Evolutionary conservation across 2,329 filamentous ascomycete species (phyloP), one percentile per base, ranked within the genome.

Genomic region (Trichoderma sp.): DNA sequence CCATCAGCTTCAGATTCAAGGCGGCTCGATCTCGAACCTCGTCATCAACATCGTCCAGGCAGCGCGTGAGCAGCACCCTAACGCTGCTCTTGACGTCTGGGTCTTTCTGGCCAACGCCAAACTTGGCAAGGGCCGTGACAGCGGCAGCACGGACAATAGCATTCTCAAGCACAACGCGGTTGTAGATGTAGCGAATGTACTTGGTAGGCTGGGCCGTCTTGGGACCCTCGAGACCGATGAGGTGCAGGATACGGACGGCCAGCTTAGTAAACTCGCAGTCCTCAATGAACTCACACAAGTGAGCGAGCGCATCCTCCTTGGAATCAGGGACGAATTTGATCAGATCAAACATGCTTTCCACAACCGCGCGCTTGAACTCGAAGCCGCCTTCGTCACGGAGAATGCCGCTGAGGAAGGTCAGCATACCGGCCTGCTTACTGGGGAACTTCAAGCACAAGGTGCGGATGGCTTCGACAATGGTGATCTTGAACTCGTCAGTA

Each of bases 121-220:
- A 99, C 81, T 98, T 99, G 75, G 95, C 93, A 71, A 99, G 83
- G 3, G 96, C 96, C 28, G 96, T 98, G 28, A 98, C 96, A 64
- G 96, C 96, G 11, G 96, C 94, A 59, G 96, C 96, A 74, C 96
- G 89, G 24, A 99, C 94, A 71, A 97, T 94, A 51, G 96, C 94
- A 78, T 99, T 99, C 81, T 99, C 96, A 64, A 99, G 83, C 18
- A 99, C 96, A 26, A 99, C 95, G 70, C 96, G 89, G 83, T 99
- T 99, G 85, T 99, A 99, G 77, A 99, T 99, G 81, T 98, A 99
- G 69, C 96, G 92, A 75, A 99, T 97, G 80, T 97, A 99, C 85
- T 99, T 98, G 68, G 96, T 98, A 0, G 96, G 96, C 75, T 97
- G 93, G 18, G 92, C 90, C 3, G 95, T 97, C 83, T 96, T 97